Evolutionary conservation across 441 rosid genomes (phyloP).

Genomic region (Corymbia citriodora): DNA sequence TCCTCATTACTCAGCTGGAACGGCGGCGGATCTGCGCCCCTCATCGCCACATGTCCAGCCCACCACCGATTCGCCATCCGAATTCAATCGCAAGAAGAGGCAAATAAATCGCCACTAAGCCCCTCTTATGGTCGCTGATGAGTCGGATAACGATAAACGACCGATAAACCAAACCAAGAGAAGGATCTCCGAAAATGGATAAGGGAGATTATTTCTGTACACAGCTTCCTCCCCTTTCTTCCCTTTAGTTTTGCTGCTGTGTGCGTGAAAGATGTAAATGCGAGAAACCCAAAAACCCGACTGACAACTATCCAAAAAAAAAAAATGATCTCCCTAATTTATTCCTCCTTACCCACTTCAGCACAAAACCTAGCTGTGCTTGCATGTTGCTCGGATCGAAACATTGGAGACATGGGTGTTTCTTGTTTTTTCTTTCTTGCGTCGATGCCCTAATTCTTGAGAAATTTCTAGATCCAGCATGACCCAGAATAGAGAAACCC

Average conservation of each 20-base stretch:
- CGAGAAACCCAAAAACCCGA: slow-evolving; percentile 1
- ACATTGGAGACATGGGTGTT: slow-evolving; percentile 41
- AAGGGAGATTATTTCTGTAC: background rate
- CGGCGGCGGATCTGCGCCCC: slow-evolving; percentile 52
- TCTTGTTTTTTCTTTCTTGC: slow-evolving; percentile 22
- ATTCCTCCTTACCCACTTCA: slow-evolving; percentile 6
- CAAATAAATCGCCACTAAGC: background rate
- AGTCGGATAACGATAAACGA: background rate
- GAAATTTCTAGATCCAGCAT: background rate
- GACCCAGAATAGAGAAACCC: background rate
- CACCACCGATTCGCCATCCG: slow-evolving; percentile 89
- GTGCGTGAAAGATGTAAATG: background rate
- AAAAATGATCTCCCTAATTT: slow-evolving; percentile 25
- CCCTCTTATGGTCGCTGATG: background rate
- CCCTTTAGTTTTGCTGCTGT: background rate
- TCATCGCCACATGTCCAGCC: slow-evolving; percentile 69
- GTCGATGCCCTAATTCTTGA: background rate
- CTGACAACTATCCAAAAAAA: background rate
- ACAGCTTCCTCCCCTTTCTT: background rate
- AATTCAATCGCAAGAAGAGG: background rate
- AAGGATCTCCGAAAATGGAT: background rate
- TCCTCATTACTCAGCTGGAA: slow-evolving; percentile 41
- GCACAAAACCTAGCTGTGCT: slow-evolving; percentile 17
- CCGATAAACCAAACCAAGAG: background rate
- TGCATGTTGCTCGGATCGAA: slow-evolving; percentile 35